Evolutionary conservation across 176 grass and related monocot genomes (phyloP).

Genomic region (Thalia dealbata): DNA sequence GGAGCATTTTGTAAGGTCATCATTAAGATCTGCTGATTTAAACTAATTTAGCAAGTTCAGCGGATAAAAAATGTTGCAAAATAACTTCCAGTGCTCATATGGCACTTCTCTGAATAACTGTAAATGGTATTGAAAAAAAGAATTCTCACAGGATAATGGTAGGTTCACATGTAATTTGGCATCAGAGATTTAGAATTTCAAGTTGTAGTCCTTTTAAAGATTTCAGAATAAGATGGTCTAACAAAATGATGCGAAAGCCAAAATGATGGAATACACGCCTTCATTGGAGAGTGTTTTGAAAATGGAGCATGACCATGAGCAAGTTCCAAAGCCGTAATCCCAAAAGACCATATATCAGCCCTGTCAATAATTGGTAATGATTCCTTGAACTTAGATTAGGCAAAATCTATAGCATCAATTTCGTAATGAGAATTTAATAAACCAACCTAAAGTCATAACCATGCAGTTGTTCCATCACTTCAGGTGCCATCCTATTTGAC

Average conservation of each 20-base stretch:
- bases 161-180: background rate
- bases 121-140: background rate
- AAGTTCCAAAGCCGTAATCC: constrained; percentile 97
- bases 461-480: constrained; percentile 82
- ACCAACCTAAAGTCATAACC: constrained; percentile 95
- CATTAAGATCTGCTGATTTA: constrained; percentile 61
- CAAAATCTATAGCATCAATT: background rate
- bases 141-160: background rate
- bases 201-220: background rate
- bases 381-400: constrained; percentile 6
- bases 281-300: constrained; percentile 93
- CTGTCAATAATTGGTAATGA: constrained; percentile 45
- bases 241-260: background rate
- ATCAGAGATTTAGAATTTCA: background rate
- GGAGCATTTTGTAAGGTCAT: constrained; percentile 96
- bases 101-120: background rate
- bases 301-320: constrained; percentile 97
- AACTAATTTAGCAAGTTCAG: background rate
- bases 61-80: constrained; percentile 6
- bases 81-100: background rate
- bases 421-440: constrained; percentile 19
- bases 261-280: constrained; percentile 33
- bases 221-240: background rate
- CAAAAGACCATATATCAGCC: constrained; percentile 99
- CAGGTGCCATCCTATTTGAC: constrained; percentile 86